Conservation (phyloP, 768 basidiomycete species). For the Boletus sensibilis region DNA sequence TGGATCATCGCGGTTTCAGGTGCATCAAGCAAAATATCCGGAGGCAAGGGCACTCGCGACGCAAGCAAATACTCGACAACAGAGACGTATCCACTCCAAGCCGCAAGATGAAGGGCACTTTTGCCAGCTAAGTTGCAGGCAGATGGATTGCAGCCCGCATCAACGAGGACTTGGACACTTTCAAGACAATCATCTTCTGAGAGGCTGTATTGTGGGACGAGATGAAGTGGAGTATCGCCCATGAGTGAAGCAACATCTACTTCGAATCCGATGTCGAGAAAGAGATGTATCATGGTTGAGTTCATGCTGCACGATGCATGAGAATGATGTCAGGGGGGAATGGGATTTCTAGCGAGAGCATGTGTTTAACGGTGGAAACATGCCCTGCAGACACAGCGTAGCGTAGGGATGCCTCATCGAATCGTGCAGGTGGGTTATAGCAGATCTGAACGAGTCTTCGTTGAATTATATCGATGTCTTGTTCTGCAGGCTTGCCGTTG, state of each 20-base stretch:
- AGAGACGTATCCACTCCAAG: neutral
- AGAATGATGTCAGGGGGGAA: conserved; percentile 10
- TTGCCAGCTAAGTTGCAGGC: neutral
- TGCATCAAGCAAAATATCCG: neutral
- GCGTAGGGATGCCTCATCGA: neutral
- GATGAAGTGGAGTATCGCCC: conserved; percentile 3
- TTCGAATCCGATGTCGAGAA: neutral
- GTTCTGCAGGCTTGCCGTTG: neutral
- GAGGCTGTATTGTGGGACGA: neutral
- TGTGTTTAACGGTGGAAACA: neutral
- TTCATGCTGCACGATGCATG: neutral
- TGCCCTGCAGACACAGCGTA: conserved; percentile 2
- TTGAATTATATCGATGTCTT: neutral
- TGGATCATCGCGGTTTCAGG: neutral
- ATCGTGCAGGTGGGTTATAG: neutral
- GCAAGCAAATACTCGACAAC: conserved; percentile 1
- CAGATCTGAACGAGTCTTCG: conserved; percentile 6
- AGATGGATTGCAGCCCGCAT: conserved; percentile 10
- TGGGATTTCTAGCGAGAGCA: neutral
- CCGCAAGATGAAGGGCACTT: neutral
- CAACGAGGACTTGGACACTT: neutral
- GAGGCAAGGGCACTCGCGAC: neutral
- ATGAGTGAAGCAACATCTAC: neutral
- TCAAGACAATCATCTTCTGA: neutral
- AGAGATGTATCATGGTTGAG: neutral